Conservation (phyloP, 2,329 filamentous ascomycete species). For the Fusarium tjaetaba region DNA sequence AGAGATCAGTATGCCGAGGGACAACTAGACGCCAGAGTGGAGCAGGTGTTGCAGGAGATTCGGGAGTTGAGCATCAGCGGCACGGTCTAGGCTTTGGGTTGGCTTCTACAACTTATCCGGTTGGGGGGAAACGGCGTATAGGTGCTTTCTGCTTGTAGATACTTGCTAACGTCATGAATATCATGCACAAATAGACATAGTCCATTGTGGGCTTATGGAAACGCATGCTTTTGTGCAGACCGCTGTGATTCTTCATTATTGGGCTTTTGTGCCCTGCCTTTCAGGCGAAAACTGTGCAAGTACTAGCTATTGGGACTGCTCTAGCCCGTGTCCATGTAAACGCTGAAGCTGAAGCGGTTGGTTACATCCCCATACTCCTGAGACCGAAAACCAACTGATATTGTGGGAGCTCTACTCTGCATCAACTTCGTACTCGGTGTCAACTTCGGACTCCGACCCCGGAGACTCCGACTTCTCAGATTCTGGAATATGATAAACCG, state of each 20-base stretch:
- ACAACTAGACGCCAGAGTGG: slow-evolving; percentile 88
- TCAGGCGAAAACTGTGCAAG: neutral
- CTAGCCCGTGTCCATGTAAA: neutral
- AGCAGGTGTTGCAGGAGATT: slow-evolving; percentile 97
- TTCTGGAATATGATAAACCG: neutral
- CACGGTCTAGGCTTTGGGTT: slow-evolving; percentile 60
- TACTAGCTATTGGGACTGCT: neutral
- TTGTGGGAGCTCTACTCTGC: neutral
- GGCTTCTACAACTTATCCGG: slow-evolving; percentile 13
- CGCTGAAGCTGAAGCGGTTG: neutral
- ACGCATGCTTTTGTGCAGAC: neutral
- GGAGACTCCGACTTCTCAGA: neutral
- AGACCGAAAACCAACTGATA: neutral
- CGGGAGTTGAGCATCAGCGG: slow-evolving; percentile 92
- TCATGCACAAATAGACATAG: slow-evolving; percentile 42
- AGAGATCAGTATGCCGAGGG: slow-evolving; percentile 96
- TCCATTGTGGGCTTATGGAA: neutral
- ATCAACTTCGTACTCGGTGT: slow-evolving; percentile 5
- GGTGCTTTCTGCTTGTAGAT: slow-evolving; percentile 42
- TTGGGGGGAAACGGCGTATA: slow-evolving; percentile 44
- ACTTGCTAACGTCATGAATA: slow-evolving; percentile 36
- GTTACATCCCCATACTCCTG: neutral
- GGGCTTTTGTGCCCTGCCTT: neutral
- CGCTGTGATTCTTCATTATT: slow-evolving; percentile 2
- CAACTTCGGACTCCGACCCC: slow-evolving; percentile 5